These are phyloP conservation scores for Lactarius pseudohatsudake DNA, from an alignment of 768 basidiomycete genomes.

Conservation along the genomic window DNA sequence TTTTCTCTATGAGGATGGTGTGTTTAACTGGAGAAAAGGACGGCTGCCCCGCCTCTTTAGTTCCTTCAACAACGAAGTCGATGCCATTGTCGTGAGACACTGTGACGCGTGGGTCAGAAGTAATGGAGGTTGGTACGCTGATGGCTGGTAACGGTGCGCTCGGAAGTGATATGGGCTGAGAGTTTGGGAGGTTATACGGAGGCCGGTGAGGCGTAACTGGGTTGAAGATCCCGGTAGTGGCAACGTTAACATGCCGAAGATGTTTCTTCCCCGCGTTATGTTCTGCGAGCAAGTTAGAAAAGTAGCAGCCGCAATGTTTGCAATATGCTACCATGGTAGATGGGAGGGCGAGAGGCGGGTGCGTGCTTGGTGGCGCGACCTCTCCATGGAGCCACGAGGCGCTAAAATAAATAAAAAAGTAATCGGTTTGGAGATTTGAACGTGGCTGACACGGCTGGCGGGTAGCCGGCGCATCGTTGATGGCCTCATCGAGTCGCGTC, in stretches of 20 bases:
- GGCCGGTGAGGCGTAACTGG: not conserved
- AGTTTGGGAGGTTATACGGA: no score
- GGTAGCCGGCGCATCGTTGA: no score
- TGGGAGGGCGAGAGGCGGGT: not conserved
- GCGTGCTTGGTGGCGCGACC: no score
- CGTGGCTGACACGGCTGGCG: no score
- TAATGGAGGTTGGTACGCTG: no score
- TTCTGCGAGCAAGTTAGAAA: not conserved
- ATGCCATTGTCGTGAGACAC: slow-evolving; percentile 17
- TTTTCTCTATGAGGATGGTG: slow-evolving; percentile 4
- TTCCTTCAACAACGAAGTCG: slow-evolving; percentile 7
- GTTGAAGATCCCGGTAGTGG: not conserved
- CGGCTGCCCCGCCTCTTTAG: not conserved
- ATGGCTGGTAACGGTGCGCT: no score
- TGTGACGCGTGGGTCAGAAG: not conserved
- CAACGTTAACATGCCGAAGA: slow-evolving; percentile 4
- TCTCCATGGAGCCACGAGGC: no score
- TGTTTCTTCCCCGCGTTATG: slow-evolving; percentile 7
- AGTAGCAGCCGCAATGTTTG: slow-evolving; percentile 24
- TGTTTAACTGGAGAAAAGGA: not conserved
- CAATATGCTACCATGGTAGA: slow-evolving; percentile 15
- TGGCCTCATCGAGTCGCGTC: no score
- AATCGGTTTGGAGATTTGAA: no score
- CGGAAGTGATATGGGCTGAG: not conserved
- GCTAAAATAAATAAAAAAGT: no score